A percentile compares a stretch with the other conserved stretches of the same genome.
Evolutionary conservation across 176 grass and related monocot genomes (phyloP).

Genomic region (Carex cristatella): DNA sequence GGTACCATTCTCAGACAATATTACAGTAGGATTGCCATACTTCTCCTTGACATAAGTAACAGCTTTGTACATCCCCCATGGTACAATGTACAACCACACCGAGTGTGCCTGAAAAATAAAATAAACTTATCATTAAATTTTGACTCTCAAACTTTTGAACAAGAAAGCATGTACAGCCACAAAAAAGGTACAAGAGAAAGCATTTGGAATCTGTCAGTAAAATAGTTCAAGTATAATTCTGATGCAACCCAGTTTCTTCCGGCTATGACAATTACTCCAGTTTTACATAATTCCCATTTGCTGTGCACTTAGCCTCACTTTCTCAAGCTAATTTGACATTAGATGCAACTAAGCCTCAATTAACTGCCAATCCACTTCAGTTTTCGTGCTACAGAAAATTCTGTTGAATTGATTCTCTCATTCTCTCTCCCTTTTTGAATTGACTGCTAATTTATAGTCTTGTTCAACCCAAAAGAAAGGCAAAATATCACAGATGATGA

Average conservation of each 20-base stretch:
- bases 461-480: not conserved
- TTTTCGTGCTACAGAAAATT: not conserved
- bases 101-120: slow-evolving; percentile 46
- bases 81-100: slow-evolving; percentile 73
- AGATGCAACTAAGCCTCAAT: not conserved
- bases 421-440: not conserved
- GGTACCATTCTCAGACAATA: slow-evolving; percentile 76
- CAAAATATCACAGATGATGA: not conserved
- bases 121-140: slow-evolving; percentile 1
- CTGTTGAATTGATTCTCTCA: not conserved
- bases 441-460: not conserved
- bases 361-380: not conserved
- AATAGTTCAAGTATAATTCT: not conserved
- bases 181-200: not conserved
- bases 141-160: not conserved
- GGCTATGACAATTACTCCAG: not conserved
- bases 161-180: not conserved
- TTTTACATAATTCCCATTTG: not conserved
- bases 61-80: slow-evolving; percentile 88
- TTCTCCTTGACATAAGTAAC: slow-evolving; percentile 69
- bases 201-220: not conserved
- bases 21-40: slow-evolving; percentile 52
- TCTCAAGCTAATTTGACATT: not conserved
- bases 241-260: not conserved
- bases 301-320: not conserved